Evolutionary conservation across 495 filamentous ascomycete genomes (phyloP), one percentile per base, ranked within the genome.

Genomic region (Xylaria castorea): DNA sequence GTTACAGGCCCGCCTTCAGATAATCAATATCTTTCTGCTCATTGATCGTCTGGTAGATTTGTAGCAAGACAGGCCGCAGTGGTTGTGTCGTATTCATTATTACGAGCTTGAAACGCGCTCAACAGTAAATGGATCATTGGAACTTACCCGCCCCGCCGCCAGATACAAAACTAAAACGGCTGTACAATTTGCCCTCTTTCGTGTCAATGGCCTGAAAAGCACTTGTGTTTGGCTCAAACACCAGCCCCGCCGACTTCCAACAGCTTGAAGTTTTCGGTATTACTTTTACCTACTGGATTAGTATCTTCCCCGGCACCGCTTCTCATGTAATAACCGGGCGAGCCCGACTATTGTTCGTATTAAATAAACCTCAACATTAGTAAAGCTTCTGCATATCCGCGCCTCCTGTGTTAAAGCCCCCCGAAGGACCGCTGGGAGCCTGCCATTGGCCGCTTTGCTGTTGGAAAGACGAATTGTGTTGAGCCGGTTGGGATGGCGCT

Each of bases 321-420:
- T 57, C n/a, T 44, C 36, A 18, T 16, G 38, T 11, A n/a, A 30
- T 60, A 38, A 40, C 38, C 12, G 12, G 30, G 53, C 2, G 42
- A 14, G 42, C 22, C 22, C 16, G 32, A 22, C 34, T 20, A 30
- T 44, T 14, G 4, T 9, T 38, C 4, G 32, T 36, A 2, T 67
- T 40, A 77, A 51, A 14, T 18, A 18, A 20, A 18, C 1, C 14
- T 8, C 27, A 32, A 30, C 3, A 27, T 32, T 57, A 57, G 27
- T 79, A 79, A 55, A 75, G 78, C 25, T 70, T 78, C 61, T 80
- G 78, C 20, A 78, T 42, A 36, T 80, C 78, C 18, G 76, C 48
- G 1, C 76, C 76, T 6, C 70, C 71, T n/a, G 67, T 73, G 6
- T 70, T 72, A 42, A 68, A 60, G 22, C 51, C 51, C 51, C 51